A percentile compares a stretch with the other conserved stretches of the same genome.
Evolutionary conservation across 345 rosid species (phyloP).

Genomic region (Rhizophora apiculata): DNA sequence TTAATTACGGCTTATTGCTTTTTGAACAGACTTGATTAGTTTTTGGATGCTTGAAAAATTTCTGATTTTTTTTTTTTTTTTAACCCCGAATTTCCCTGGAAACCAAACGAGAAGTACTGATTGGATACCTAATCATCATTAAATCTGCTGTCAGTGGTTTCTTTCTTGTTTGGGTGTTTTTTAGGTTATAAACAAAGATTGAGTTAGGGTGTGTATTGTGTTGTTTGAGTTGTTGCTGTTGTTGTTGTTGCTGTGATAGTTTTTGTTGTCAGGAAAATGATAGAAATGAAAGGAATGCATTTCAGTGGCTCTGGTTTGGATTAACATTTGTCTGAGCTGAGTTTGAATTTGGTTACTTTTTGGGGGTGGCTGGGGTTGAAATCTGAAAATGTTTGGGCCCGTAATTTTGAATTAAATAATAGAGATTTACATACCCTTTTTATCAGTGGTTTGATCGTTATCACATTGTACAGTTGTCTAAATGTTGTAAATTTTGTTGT

Average conservation of each 20-base stretch:
- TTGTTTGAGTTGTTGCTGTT: not conserved
- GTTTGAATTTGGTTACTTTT: not conserved
- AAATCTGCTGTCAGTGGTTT: slow-evolving; percentile 11
- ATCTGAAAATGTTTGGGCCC: not conserved
- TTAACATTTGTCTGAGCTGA: not conserved
- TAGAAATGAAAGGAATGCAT: not conserved
- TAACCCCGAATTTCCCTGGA: slow-evolving; percentile 26
- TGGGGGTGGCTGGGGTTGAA: not conserved
- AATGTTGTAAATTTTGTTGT: not conserved
- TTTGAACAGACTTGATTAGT: not conserved
- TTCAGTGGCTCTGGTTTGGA: not conserved
- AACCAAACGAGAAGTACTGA: slow-evolving; percentile 19
- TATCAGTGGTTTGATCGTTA: not conserved
- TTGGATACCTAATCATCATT: not conserved
- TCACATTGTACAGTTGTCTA: not conserved
- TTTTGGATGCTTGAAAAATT: not conserved
- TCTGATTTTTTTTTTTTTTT: not conserved
- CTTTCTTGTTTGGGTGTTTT: not conserved
- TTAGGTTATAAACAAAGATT: not conserved
- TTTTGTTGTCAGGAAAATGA: not conserved
- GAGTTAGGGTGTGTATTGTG: not conserved
- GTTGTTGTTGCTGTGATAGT: not conserved
- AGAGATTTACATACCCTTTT: not conserved
- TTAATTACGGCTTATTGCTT: not conserved
- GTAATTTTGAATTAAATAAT: not conserved